Base-by-base conservation (phyloP, 257 asterid genomes). In the Haberlea rhodopensis region DNA sequence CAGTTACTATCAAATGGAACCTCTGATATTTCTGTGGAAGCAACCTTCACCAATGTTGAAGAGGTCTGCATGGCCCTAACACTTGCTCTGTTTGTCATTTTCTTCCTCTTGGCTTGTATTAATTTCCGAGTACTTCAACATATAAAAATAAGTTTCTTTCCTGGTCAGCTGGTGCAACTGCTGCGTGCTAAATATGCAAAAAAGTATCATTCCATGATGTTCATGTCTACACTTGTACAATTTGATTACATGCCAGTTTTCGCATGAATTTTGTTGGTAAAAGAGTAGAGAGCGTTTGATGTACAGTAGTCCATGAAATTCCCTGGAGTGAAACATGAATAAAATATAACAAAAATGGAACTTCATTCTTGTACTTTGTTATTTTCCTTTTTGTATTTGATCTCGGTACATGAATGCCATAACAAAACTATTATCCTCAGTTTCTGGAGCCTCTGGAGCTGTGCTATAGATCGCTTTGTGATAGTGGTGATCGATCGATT, bases 361-460 rank as follows among this genome's bases (percentile, higher is more conserved):
- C 18, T 56, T 40, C 23, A 46, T 62, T 56, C 40, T 67, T 53
- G 29, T 27, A 18, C 51, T 57, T 29, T 19, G 29, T 16, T 24
- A 16, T 43, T 29, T 32, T 24, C 7, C 19, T 27, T 63, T 4
- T 58, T 29, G 11, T 60, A 60, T 65, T 23, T n/a, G 26, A 3
- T 51, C 26, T 55, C 20, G 19, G 19, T 40, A 15, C 15, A 32
- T 32, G 53, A 63, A 18, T n/a, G 3, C 13, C 56, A 60, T 70
- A 6, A 67, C 4, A 7, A 27, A 31, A 24, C 23, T 49, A 54
- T 23, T 73, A 5, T 27, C 58, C 60, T 63, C 78, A 91, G 96
- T 91, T 91, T 74, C 80, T 89, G 67, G 89, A 85, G 81, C 97
- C 98, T 52, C 96, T 92, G 48, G 98, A 92, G 88, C 82, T 92